A percentile compares a stretch with the other conserved stretches of the same genome.
phyloP scores from a whole-genome alignment of 306 rosid species.

The Cicer yamashitae region DNA sequence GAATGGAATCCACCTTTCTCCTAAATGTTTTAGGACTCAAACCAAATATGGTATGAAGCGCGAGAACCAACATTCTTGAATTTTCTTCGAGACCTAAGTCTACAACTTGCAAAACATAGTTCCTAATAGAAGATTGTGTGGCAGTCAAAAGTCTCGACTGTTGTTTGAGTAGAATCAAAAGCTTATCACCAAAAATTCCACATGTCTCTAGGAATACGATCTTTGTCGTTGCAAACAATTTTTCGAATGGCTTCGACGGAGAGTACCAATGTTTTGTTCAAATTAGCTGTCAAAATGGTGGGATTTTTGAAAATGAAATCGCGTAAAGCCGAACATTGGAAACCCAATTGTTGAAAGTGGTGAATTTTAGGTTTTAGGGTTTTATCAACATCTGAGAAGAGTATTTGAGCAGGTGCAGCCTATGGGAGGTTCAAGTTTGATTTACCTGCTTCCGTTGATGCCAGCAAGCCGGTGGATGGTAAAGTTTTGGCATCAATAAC shows the following conservation, averaged over 20 bases:
- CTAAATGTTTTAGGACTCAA: constrained; percentile 45
- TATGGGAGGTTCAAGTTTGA: constrained; percentile 45
- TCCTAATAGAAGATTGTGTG: constrained; percentile 46
- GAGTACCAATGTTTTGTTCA: constrained; percentile 56
- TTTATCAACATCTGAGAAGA: constrained; percentile 52
- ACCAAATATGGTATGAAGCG: constrained; percentile 46
- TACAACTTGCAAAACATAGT: constrained; percentile 46
- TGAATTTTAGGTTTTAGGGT: constrained; percentile 61
- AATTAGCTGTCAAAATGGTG: constrained; percentile 49
- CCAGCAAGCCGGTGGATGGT: constrained; percentile 40
- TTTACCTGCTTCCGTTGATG: constrained; percentile 44
- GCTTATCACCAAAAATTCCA: constrained; percentile 63
- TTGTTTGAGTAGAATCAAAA: constrained; percentile 50
- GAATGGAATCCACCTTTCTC: constrained; percentile 52
- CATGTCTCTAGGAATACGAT: constrained; percentile 51
- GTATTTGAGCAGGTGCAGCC: constrained; percentile 45
- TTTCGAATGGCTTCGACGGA: constrained; percentile 54
- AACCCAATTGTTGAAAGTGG: constrained; percentile 55
- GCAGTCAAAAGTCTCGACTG: constrained; percentile 45
- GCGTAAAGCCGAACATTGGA: constrained; percentile 46
- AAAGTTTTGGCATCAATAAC: constrained; percentile 53
- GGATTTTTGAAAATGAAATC: constrained; percentile 51
- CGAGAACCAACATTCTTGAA: constrained; percentile 60
- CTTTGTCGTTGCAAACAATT: constrained; percentile 39
- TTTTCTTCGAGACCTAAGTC: constrained; percentile 55